A percentile compares a stretch with the other conserved stretches of the same genome.
Conservation (phyloP, 2,329 filamentous ascomycete genomes). For the Penicillium sp. region DNA sequence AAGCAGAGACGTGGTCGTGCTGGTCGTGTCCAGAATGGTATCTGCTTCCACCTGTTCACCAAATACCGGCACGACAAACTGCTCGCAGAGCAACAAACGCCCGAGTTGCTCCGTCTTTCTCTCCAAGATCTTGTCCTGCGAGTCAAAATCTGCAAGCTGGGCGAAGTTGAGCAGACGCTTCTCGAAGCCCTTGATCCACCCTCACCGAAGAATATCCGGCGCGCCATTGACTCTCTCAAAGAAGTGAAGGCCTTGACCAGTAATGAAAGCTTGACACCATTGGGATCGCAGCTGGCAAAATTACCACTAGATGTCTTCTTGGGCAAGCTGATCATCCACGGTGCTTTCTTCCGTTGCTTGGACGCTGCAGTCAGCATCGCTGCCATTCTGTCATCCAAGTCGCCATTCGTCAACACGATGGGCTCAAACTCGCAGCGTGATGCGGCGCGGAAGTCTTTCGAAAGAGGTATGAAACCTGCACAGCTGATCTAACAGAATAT, state of each 20-base stretch:
- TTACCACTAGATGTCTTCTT: conserved; percentile 90
- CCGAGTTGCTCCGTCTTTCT: conserved; percentile 90
- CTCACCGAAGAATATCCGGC: conserved; percentile 82
- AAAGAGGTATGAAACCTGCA: conserved; percentile 49
- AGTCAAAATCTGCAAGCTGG: conserved; percentile 95
- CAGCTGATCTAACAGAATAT: conserved; percentile 2
- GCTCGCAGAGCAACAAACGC: conserved; percentile 89
- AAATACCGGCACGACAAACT: conserved; percentile 76
- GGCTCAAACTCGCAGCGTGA: conserved; percentile 79
- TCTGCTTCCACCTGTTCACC: conserved; percentile 95
- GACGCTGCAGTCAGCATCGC: conserved; percentile 90
- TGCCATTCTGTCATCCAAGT: conserved; percentile 89
- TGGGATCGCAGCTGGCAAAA: conserved; percentile 81
- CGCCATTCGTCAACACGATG: conserved; percentile 82
- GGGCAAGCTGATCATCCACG: conserved; percentile 84
- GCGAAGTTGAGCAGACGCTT: conserved; percentile 85
- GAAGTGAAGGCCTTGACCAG: conserved; percentile 85
- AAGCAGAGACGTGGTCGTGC: conserved; percentile 92
- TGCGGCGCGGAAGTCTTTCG: conserved; percentile 70
- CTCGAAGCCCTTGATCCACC: conserved; percentile 85
- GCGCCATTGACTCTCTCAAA: conserved; percentile 85
- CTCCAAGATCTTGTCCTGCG: conserved; percentile 91
- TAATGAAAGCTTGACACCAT: conserved; percentile 74
- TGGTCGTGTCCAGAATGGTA: conserved; percentile 86
- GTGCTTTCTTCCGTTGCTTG: conserved; percentile 80